Evolutionary conservation across 2,329 filamentous ascomycete genomes (phyloP), one percentile per base, ranked within the genome.

Genomic region (Teratosphaeria gauchensis): DNA sequence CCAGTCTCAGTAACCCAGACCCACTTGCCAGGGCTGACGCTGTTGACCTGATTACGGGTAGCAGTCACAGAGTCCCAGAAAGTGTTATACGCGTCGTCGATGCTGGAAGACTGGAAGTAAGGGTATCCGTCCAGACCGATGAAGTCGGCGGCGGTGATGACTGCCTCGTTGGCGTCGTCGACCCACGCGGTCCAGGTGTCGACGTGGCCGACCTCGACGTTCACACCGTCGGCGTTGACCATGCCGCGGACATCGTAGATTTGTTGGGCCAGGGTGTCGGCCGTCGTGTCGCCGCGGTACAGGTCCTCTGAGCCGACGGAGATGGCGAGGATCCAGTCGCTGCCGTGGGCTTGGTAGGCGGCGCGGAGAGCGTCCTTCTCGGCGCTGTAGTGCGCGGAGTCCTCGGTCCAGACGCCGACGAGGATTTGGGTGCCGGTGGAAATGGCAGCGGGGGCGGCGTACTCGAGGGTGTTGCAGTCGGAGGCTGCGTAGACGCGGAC

Each of bases 231-330:
- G 7, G 75, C 77, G 14, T 77, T 75, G 35, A 81, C 75, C 74
- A 82, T 80, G 7, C 77, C 78, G 21, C 81, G 75, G 11, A 82
- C 76, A 57, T 82, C 78, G 64, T 79, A 75, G 57, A 80, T 79
- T 62, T 79, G 74, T 48, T 72, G 62, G 4, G 76, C 76, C 6
- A 80, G 69, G 1, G 67, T 73, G 38, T 64, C 67, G 4, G 76
- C 74, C 30, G 65, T 65, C 32, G 75, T 76, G 57, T 79, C 76
- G 14, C 70, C 72, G 57, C 85, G 80, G 79, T 88, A 88, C 48
- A 88, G 76, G 66, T 87, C 84, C 76, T 88, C 85, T 67, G 79
- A 83, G 51, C 85, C 85, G 56, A 88, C 84, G 60, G 82, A 84
- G 66, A 87, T 80, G 60, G 83, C 84, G 51, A 86, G 80, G 64